phyloP scores from a whole-genome alignment of 2,329 filamentous ascomycete genomes.

The Alternaria incomplexa region DNA sequence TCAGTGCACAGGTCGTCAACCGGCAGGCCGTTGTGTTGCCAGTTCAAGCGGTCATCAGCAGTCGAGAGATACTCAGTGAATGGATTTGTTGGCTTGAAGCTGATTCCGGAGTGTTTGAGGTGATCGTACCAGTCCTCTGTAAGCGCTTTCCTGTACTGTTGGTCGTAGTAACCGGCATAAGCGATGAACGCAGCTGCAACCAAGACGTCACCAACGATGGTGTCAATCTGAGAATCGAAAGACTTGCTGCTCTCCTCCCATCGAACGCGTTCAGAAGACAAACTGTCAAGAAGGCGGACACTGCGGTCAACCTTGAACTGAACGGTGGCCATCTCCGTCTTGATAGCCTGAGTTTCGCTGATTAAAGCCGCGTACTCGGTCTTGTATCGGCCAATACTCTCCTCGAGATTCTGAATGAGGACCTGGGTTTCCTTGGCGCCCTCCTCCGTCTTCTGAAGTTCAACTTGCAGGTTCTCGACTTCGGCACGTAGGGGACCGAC shows the following conservation, averaged over 20 bases:
- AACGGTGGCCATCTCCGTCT: conserved; percentile 92
- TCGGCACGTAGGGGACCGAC: conserved; percentile 93
- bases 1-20: conserved; percentile 98
- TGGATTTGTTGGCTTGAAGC: conserved; percentile 91
- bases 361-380: conserved; percentile 94
- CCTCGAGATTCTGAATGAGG: conserved; percentile 81
- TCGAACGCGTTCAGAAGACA: conserved; percentile 88
- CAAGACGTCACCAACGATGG: conserved; percentile 92
- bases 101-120: conserved; percentile 88
- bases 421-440: conserved; percentile 91
- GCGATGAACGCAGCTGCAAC: conserved; percentile 97
- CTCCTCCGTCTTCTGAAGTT: conserved; percentile 89
- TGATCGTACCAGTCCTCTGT: conserved; percentile 97
- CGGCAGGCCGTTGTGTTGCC: conserved; percentile 92
- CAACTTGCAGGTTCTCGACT: conserved; percentile 83
- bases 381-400: conserved; percentile 94
- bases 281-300: conserved; percentile 88
- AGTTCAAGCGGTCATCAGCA: conserved; percentile 90
- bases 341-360: conserved; percentile 96
- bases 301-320: conserved; percentile 98
- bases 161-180: conserved; percentile 95
- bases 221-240: conserved; percentile 97
- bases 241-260: conserved; percentile 99
- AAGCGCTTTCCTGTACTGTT: conserved; percentile 97
- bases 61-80: conserved; percentile 96